phyloP scores from a whole-genome alignment of 169 alveolate genomes.

The Perkinsus olseni region DNA sequence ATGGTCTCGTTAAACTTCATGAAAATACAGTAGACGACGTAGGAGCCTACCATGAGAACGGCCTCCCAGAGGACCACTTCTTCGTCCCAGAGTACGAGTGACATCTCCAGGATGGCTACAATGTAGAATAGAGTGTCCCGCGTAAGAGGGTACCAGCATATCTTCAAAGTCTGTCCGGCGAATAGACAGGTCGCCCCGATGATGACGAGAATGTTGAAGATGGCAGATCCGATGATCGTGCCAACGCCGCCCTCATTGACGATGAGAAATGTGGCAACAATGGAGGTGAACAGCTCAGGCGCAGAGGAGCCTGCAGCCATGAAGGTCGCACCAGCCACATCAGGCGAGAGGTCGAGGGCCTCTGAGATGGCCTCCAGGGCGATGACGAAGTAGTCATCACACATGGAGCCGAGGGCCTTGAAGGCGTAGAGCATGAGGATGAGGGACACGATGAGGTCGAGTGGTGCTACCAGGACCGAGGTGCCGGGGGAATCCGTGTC shows the following conservation, averaged over 20 bases:
- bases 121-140: constrained; percentile 17
- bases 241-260: constrained; percentile 15
- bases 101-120: neutral
- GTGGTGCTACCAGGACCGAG: neutral
- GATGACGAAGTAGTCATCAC: neutral
- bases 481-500: neutral
- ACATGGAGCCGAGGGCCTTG: neutral
- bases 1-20: neutral
- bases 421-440: neutral
- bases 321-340: constrained; percentile 35
- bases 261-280: neutral
- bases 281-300: constrained; percentile 27
- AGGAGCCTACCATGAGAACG: neutral
- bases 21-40: neutral
- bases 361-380: constrained; percentile 5
- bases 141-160: constrained; percentile 22
- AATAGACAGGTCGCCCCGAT: constrained; percentile 23
- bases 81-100: neutral
- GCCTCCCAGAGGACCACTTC: neutral
- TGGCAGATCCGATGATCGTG: constrained; percentile 31
- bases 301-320: constrained; percentile 29
- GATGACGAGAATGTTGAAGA: constrained; percentile 25
- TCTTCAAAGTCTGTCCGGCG: constrained; percentile 6
- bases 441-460: neutral
- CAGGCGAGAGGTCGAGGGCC: neutral